Conservation (phyloP, 306 rosid species). For the Cucurbita ficifolia region DNA sequence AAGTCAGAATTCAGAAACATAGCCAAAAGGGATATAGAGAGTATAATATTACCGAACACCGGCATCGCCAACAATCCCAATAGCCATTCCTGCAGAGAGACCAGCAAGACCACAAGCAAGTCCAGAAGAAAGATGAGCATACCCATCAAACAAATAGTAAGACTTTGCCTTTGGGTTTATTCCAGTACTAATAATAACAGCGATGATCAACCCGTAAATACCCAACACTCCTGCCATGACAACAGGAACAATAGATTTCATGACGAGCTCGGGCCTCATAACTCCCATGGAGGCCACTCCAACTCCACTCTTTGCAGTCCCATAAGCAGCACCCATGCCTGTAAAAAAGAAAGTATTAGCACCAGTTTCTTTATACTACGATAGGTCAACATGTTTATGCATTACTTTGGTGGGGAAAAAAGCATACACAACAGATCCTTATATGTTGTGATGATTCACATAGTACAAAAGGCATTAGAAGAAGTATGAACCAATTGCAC, state of each 20-base stretch:
- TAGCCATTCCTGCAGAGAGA: conserved; percentile 74
- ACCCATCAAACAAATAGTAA: conserved; percentile 62
- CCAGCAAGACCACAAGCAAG: conserved; percentile 81
- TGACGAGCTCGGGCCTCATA: conserved; percentile 71
- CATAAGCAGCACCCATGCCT: conserved; percentile 81
- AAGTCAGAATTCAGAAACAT: neutral
- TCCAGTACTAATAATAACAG: conserved; percentile 67
- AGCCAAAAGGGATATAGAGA: neutral
- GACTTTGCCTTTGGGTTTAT: conserved; percentile 69
- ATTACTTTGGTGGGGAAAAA: neutral
- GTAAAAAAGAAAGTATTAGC: neutral
- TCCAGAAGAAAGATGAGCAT: conserved; percentile 72
- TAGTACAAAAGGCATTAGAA: neutral
- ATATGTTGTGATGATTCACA: neutral
- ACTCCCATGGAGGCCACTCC: conserved; percentile 82
- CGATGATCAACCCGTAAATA: conserved; percentile 56
- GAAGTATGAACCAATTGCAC: neutral
- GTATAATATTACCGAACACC: conserved; percentile 41
- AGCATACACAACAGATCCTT: neutral
- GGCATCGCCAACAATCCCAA: conserved; percentile 74
- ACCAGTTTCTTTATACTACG: neutral
- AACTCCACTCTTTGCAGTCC: conserved; percentile 71
- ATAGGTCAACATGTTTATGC: neutral
- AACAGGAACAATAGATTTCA: conserved; percentile 74
- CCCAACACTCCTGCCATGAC: conserved; percentile 82